Evolutionary conservation across 2,329 filamentous ascomycete species (phyloP).

Genomic region (Cyphellophora attinorum): DNA sequence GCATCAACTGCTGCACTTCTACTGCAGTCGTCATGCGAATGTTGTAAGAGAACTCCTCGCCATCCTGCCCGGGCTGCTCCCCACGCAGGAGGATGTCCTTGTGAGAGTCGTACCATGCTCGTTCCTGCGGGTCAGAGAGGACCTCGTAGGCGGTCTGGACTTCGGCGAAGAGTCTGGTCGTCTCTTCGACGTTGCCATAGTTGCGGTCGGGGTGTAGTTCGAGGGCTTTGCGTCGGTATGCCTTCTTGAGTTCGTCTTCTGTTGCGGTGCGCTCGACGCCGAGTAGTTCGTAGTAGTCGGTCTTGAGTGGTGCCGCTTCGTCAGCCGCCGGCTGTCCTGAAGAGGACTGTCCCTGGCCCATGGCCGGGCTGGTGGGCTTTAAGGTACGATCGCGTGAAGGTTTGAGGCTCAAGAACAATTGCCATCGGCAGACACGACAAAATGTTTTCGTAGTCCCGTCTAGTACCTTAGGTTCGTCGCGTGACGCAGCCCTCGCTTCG

Average conservation of each 20-base stretch:
- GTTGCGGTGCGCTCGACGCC: conserved; percentile 62
- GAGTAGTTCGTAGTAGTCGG: conserved; percentile 65
- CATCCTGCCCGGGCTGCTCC: conserved; percentile 34
- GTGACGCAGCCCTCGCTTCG: no score
- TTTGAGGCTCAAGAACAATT: not conserved
- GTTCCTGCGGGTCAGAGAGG: conserved; percentile 89
- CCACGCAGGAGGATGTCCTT: conserved; percentile 72
- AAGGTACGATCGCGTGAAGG: no score
- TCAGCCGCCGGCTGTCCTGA: conserved; percentile 14
- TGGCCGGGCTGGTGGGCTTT: no score
- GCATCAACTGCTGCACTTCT: conserved; percentile 68
- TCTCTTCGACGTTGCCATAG: conserved; percentile 70
- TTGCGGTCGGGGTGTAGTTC: conserved; percentile 95
- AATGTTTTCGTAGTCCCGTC: no score
- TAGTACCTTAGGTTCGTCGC: no score
- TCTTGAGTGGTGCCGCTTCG: conserved; percentile 19
- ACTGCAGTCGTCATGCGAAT: conserved; percentile 68
- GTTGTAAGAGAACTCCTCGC: conserved; percentile 54
- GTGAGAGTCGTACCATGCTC: conserved; percentile 96
- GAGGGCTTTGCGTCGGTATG: conserved; percentile 81
- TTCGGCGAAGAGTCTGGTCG: conserved; percentile 81
- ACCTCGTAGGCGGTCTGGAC: conserved; percentile 90
- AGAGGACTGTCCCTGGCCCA: conserved; percentile 37
- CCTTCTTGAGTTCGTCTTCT: conserved; percentile 90
- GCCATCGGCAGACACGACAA: not conserved